A percentile compares a stretch with the other conserved stretches of the same genome.
Evolutionary conservation across 768 basidiomycete species (phyloP).

Genomic region (Boletus tomentosulus): DNA sequence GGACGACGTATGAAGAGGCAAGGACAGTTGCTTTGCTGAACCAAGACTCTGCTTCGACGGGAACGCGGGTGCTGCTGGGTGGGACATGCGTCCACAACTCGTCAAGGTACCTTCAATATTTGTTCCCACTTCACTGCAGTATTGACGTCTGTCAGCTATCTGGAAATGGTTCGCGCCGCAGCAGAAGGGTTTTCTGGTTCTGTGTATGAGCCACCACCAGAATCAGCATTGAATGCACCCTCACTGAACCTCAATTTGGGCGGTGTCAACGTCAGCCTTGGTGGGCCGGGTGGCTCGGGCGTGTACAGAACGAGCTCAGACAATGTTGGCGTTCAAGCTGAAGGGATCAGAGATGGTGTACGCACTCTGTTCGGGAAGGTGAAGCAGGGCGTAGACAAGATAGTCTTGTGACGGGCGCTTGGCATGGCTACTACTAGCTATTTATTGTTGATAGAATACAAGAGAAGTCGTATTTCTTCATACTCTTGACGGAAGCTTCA

Average conservation of each 20-base stretch:
- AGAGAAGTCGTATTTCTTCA: no score
- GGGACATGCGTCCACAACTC: constrained; percentile 97
- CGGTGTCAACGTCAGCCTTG: constrained; percentile 89
- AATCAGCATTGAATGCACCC: constrained; percentile 67
- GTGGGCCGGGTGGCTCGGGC: constrained; percentile 78
- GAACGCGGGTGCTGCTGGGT: constrained; percentile 79
- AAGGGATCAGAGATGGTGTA: constrained; percentile 87
- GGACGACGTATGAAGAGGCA: constrained; percentile 94
- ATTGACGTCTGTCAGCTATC: constrained; percentile 50
- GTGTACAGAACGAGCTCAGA: constrained; percentile 82
- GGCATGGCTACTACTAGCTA: not conserved
- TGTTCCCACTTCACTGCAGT: not conserved
- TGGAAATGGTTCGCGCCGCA: constrained; percentile 83
- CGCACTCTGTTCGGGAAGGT: constrained; percentile 85
- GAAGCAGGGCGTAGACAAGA: constrained; percentile 74
- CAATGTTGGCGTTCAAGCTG: constrained; percentile 70
- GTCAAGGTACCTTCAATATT: constrained; percentile 54
- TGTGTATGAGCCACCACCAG: constrained; percentile 73
- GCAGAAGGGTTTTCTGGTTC: constrained; percentile 57
- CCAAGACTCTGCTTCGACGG: constrained; percentile 64
- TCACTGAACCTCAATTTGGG: constrained; percentile 90
- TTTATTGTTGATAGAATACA: not conserved
- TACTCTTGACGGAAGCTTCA: no score
- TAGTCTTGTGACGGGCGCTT: constrained; percentile 29
- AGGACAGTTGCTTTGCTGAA: constrained; percentile 82